Evolutionary conservation across 345 rosid species (phyloP).

Genomic region (Populus tremula): DNA sequence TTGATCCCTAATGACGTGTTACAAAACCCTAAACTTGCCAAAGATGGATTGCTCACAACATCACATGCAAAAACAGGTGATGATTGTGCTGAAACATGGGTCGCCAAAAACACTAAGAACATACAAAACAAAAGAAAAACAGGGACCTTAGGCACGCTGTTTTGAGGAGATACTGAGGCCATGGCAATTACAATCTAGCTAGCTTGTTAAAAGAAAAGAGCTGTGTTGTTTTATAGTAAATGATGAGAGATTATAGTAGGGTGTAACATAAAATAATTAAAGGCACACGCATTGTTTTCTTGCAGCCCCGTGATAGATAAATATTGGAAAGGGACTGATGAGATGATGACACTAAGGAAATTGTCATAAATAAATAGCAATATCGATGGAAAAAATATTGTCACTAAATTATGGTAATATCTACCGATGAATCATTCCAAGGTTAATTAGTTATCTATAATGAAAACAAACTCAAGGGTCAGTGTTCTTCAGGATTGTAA

Average conservation of each 20-base stretch:
- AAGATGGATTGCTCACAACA: slow-evolving; percentile 39
- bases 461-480: no score
- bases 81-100: slow-evolving; percentile 38
- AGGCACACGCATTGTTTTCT: neutral
- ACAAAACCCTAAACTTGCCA: slow-evolving; percentile 59
- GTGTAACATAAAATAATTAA: no score
- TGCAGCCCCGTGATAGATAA: neutral
- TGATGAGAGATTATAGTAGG: neutral
- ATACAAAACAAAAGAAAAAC: slow-evolving; percentile 28
- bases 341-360: neutral
- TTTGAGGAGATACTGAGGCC: slow-evolving; percentile 15
- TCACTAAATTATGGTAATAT: no score
- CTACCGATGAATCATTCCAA: no score
- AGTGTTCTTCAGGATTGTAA: no score
- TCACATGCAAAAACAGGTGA: slow-evolving; percentile 76
- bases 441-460: no score
- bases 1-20: slow-evolving; percentile 35
- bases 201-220: neutral
- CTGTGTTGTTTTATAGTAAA: neutral
- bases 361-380: no score
- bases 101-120: neutral
- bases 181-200: neutral
- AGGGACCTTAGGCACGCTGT: slow-evolving; percentile 33
- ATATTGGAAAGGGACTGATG: neutral
- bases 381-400: no score